Percentiles rank a stretch among this genome's conserved stretches.
Conservation (phyloP, 768 basidiomycete species). For the Tricholoma hemisulphureum region DNA sequence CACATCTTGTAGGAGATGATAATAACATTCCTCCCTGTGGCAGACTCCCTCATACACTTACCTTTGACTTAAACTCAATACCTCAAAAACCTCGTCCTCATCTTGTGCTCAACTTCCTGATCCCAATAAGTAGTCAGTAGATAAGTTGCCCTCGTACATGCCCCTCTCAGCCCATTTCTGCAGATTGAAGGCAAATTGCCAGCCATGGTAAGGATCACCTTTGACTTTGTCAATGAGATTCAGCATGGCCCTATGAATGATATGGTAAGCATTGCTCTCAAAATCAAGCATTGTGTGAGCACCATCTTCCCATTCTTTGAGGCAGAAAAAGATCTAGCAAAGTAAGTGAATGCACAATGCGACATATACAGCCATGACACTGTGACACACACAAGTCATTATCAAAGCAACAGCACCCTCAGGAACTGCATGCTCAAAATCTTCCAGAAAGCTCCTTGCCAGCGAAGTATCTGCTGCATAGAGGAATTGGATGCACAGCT, state of each 20-base stretch:
- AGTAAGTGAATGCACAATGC: not conserved
- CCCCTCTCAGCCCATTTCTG: slow-evolving; percentile 7
- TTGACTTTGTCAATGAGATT: slow-evolving; percentile 2
- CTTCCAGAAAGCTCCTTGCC: slow-evolving; percentile 7
- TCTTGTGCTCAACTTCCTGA: too few species aligned
- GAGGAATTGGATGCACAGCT: slow-evolving; percentile 6
- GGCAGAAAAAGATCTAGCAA: not conserved
- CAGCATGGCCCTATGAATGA: slow-evolving; percentile 1
- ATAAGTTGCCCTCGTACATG: slow-evolving; percentile 4
- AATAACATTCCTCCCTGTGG: too few species aligned
- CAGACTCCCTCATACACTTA: too few species aligned
- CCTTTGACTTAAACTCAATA: too few species aligned
- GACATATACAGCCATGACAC: not conserved
- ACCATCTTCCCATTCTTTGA: not conserved
- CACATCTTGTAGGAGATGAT: too few species aligned
- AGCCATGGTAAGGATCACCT: slow-evolving; percentile 3
- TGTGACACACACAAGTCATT: slow-evolving; percentile 11
- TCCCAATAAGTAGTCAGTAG: not conserved
- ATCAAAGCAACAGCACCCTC: slow-evolving; percentile 6
- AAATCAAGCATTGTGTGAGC: not conserved
- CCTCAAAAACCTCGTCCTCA: too few species aligned
- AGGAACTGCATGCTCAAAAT: slow-evolving; percentile 10
- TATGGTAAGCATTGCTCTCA: not conserved
- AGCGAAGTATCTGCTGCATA: slow-evolving; percentile 3
- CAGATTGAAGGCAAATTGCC: not conserved